These are phyloP conservation scores for Ziziphus jujuba DNA, from an alignment of 306 rosid species.

Conservation along the genomic window DNA sequence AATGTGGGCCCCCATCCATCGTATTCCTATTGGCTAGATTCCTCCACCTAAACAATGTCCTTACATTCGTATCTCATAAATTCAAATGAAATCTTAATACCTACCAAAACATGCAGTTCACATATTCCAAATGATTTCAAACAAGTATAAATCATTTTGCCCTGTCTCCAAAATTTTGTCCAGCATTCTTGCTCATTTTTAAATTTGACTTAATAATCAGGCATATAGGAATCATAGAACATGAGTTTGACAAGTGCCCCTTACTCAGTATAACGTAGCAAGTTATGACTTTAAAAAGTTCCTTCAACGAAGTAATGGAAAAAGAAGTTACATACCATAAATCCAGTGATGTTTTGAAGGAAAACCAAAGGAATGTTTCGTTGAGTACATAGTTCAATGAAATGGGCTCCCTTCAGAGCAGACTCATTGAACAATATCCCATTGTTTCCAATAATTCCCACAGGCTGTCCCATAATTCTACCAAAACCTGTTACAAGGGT, in stretches of 20 bases:
- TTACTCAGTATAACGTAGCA: too few relatives aligned
- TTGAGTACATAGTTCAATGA: constrained; percentile 85
- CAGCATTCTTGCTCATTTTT: not conserved
- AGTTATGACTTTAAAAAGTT: not conserved
- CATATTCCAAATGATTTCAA: not conserved
- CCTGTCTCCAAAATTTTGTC: not conserved
- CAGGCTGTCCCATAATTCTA: constrained; percentile 86
- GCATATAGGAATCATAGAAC: constrained; percentile 2
- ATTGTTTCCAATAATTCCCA: constrained; percentile 93
- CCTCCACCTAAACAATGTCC: constrained; percentile 12
- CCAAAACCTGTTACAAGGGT: constrained; percentile 96
- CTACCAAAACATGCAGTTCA: not conserved
- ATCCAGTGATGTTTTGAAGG: constrained; percentile 97
- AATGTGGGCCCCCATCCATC: constrained; percentile 12
- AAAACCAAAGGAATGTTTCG: constrained; percentile 85
- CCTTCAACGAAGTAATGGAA: constrained; percentile 10
- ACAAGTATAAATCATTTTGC: not conserved
- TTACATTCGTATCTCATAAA: constrained; percentile 11
- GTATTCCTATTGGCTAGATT: constrained; percentile 7
- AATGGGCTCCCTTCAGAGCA: constrained; percentile 94
- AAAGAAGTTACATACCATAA: constrained; percentile 63
- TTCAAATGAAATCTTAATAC: not conserved
- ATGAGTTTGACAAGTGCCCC: not conserved
- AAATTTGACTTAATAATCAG: not conserved
- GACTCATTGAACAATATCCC: constrained; percentile 92